Percentiles rank a stretch among this genome's conserved stretches.
Conservation (phyloP, 2,329 filamentous ascomycete species). For the Cordyceps cateniannulata region DNA sequence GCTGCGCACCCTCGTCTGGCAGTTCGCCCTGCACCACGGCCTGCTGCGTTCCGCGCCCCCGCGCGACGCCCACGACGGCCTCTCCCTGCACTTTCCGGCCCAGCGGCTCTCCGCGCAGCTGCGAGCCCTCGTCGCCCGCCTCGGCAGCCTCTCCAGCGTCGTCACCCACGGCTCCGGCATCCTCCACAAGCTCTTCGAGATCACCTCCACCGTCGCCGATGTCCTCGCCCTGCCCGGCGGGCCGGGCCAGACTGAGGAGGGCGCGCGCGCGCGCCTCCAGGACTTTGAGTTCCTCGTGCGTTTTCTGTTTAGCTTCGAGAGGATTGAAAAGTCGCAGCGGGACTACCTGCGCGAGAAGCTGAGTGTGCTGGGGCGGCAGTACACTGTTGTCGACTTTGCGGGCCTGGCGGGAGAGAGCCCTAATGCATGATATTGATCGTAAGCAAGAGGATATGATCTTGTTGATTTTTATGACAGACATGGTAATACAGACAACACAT, state of each 20-base stretch:
- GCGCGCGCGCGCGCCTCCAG: slow-evolving; percentile 41
- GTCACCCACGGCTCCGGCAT: slow-evolving; percentile 50
- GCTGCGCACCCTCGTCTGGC: slow-evolving; percentile 36
- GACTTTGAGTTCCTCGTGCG: slow-evolving; percentile 47
- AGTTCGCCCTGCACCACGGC: slow-evolving; percentile 33
- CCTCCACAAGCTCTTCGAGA: slow-evolving; percentile 53
- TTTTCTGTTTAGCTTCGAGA: slow-evolving; percentile 43
- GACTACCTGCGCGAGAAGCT: slow-evolving; percentile 36
- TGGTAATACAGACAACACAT: too few relatives aligned
- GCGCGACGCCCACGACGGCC: slow-evolving; percentile 27
- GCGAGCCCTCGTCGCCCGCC: slow-evolving; percentile 28
- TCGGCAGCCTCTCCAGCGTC: slow-evolving; percentile 36
- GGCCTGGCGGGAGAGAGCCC: slow-evolving; percentile 21
- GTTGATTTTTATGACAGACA: neutral
- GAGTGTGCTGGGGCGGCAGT: slow-evolving; percentile 25
- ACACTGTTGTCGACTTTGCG: slow-evolving; percentile 24
- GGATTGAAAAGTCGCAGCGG: slow-evolving; percentile 38
- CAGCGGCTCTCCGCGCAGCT: slow-evolving; percentile 32
- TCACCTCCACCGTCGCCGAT: slow-evolving; percentile 53
- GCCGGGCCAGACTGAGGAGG: slow-evolving; percentile 30
- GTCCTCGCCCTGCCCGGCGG: slow-evolving; percentile 46
- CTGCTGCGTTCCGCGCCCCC: slow-evolving; percentile 29
- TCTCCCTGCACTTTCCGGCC: slow-evolving; percentile 34
- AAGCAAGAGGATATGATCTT: neutral
- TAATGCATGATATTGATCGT: neutral